phyloP scores from a whole-genome alignment of 1,284 basidiomycete species.

The Puccinia polysora region DNA sequence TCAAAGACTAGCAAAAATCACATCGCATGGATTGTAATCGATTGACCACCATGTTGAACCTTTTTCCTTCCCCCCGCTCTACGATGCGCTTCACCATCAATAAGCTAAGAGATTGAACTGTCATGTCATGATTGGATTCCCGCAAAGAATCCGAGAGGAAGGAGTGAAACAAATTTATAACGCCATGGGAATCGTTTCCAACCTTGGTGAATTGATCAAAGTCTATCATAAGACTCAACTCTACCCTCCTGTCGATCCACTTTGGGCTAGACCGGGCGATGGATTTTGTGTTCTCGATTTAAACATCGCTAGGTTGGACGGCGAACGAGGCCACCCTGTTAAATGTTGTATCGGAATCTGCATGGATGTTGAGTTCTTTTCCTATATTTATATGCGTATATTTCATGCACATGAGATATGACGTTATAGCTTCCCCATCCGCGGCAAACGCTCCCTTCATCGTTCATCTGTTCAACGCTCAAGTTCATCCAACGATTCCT shows the following conservation, averaged over 20 bases:
- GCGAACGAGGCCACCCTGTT: conserved; percentile 1
- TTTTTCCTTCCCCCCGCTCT: not conserved
- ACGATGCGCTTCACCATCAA: not conserved
- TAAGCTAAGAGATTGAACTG: conserved; percentile 30
- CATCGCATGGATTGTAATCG: not conserved
- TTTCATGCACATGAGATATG: not conserved
- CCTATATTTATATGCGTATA: not conserved
- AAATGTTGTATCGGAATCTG: conserved; percentile 41
- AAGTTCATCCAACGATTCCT: not conserved
- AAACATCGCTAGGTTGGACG: conserved; percentile 16
- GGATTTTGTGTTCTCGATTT: conserved; percentile 31
- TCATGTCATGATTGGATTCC: conserved; percentile 39
- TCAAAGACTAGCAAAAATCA: not conserved
- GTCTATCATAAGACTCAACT: conserved; percentile 41
- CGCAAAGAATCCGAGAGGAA: conserved; percentile 23
- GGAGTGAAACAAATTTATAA: conserved; percentile 28
- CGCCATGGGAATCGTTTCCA: conserved; percentile 31
- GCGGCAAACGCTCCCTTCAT: too few relatives aligned
- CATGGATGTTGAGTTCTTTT: conserved; percentile 40
- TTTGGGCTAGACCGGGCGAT: conserved; percentile 36
- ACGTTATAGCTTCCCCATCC: not conserved
- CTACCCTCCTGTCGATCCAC: conserved; percentile 32
- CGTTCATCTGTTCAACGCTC: too few relatives aligned
- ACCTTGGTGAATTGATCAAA: conserved; percentile 14
- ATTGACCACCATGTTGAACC: not conserved